Evolutionary conservation across 2,329 filamentous ascomycete species (phyloP), one percentile per base, ranked within the genome.

Genomic region (Aspergillus phoenicis): DNA sequence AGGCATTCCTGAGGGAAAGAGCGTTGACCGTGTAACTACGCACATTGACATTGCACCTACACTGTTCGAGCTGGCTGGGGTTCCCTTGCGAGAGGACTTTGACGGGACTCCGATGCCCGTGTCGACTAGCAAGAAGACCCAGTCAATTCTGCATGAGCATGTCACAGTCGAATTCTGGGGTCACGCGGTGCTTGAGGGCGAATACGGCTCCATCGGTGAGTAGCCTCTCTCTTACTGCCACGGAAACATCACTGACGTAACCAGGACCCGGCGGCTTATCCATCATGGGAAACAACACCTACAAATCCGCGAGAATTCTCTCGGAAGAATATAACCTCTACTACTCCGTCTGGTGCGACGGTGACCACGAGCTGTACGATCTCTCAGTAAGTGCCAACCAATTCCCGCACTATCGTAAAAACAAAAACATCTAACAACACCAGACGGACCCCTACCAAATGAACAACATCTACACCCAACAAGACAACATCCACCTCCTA

Each of bases 41-140:
- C 88, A 90, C 62, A 87, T 87, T 3, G 87, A 89, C 65, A 73
- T 90, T 2, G 85, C 84, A 0, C 87, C 87, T 0, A 89, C 87
- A 0, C 71, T 89, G 8, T 77, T 89, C 38, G 72, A 79, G 8
- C 67, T 76, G n/a, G 75, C 77, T 2, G 76, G 76, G 1, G 70
- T 74, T 52, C 71, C 77, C 0, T 66, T 79, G 2, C 77, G 81
- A 0, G 66, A 75, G 0, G 83, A 86, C 49, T 86, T 88, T 67
- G 86, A 89, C 57, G 86, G 86, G 0, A 75, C 79, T 0, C 77
- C 83, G 0, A 84, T 87, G 28, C 80, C 80, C 0, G 55, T 81
- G 3, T 58, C 60, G 2, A 48, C n/a, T 49, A 20, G 30, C n/a
- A 13, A 30, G 15, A 75, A 70, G 8, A 30, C 17, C 1, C 69